These are phyloP conservation scores for Aspergillus ellipticus DNA, from an alignment of 495 filamentous ascomycete genomes.

Conservation along the genomic window DNA sequence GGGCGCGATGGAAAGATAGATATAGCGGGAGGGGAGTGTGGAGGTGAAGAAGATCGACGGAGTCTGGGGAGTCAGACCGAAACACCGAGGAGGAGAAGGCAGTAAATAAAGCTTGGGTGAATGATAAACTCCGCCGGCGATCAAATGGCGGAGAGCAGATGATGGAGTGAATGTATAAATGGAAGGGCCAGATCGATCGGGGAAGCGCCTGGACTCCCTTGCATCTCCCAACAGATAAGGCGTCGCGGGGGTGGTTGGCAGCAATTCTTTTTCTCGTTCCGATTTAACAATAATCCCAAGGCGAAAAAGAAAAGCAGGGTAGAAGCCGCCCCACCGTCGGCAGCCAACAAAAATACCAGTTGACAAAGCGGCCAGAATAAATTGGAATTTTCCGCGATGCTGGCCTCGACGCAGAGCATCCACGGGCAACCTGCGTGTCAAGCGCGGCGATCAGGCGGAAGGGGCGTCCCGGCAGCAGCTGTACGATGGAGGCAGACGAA, in stretches of 20 bases:
- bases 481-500: conserved; percentile 16
- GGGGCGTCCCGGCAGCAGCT: conserved; percentile 20
- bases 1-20: conserved; percentile 6
- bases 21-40: conserved; percentile 4
- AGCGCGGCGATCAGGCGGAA: conserved; percentile 27
- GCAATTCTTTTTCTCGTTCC: conserved; percentile 10
- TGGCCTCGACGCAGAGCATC: conserved; percentile 14
- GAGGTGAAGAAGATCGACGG: conserved; percentile 4
- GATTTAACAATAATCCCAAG: conserved; percentile 10
- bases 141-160: conserved; percentile 12
- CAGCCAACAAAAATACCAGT: conserved; percentile 17
- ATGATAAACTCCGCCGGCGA: not conserved
- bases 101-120: conserved; percentile 4
- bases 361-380: conserved; percentile 1
- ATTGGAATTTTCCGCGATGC: conserved; percentile 13
- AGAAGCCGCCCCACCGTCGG: not conserved
- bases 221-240: conserved; percentile 28
- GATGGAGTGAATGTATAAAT: conserved; percentile 14
- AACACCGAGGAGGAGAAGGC: not conserved
- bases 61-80: not conserved
- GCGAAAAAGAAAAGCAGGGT: conserved; percentile 4
- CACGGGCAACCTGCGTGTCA: conserved; percentile 20
- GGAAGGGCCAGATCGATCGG: conserved; percentile 24
- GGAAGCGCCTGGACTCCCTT: conserved; percentile 25
- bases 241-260: conserved; percentile 16